phyloP scores from a whole-genome alignment of 2,329 filamentous ascomycete genomes.

The Trichocomaceae sp. region DNA sequence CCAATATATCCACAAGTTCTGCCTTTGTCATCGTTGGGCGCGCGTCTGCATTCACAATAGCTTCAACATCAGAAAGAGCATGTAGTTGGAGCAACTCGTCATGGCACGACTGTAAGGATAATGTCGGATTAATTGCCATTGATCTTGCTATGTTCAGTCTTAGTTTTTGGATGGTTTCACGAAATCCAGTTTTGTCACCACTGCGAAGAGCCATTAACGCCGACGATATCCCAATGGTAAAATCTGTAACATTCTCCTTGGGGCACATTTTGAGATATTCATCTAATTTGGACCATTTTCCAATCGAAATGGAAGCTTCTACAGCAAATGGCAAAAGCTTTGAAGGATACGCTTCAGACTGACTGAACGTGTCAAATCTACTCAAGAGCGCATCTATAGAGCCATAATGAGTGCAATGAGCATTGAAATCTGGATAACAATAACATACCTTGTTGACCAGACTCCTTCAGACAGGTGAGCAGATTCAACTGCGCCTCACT shows the following conservation, averaged over 20 bases:
- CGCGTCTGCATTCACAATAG: conserved; percentile 52
- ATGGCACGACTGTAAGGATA: conserved; percentile 77
- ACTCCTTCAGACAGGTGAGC: conserved; percentile 82
- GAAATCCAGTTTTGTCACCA: conserved; percentile 48
- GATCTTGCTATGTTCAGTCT: conserved; percentile 65
- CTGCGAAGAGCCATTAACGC: conserved; percentile 56
- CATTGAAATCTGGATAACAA: conserved; percentile 17
- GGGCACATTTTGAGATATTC: conserved; percentile 51
- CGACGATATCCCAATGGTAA: conserved; percentile 74
- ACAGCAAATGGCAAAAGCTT: conserved; percentile 74
- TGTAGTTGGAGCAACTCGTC: conserved; percentile 81
- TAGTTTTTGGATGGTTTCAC: conserved; percentile 54
- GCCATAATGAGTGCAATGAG: neutral
- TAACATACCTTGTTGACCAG: conserved; percentile 78
- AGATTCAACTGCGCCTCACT: conserved; percentile 73
- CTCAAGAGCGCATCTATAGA: conserved; percentile 70
- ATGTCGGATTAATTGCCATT: conserved; percentile 68
- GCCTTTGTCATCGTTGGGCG: conserved; percentile 20
- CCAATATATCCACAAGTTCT: conserved; percentile 49
- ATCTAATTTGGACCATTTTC: conserved; percentile 69
- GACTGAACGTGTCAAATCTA: conserved; percentile 70
- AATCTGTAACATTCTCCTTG: conserved; percentile 51
- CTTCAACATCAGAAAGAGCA: conserved; percentile 77
- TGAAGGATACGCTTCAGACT: conserved; percentile 46
- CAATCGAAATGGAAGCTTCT: conserved; percentile 87